Conservation (phyloP, 2,329 filamentous ascomycete species). For the Alternaria incomplexa region DNA sequence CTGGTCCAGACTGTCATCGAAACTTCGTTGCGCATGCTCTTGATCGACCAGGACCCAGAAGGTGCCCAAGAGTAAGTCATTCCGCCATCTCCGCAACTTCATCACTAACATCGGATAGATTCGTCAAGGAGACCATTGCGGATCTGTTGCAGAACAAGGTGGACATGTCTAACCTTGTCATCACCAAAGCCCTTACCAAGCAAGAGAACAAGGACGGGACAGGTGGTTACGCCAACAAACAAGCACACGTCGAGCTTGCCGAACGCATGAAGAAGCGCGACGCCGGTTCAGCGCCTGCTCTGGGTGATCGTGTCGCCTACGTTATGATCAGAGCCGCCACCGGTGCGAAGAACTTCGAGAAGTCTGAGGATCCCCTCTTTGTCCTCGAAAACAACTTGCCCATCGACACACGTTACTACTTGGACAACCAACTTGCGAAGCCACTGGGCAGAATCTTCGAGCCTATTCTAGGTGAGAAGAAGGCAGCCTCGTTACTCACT, state of each 20-base stretch:
- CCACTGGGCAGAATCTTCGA: slow-evolving; percentile 95
- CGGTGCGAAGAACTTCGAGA: slow-evolving; percentile 94
- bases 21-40: slow-evolving; percentile 91
- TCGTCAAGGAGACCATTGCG: slow-evolving; percentile 94
- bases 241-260: slow-evolving; percentile 94
- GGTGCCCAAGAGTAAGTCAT: slow-evolving; percentile 86
- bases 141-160: slow-evolving; percentile 96
- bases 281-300: slow-evolving; percentile 85
- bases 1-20: slow-evolving; percentile 97
- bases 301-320: slow-evolving; percentile 96
- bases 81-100: slow-evolving; percentile 27
- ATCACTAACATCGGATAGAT: slow-evolving; percentile 62
- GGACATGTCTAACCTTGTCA: slow-evolving; percentile 99
- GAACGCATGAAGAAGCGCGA: slow-evolving; percentile 98
- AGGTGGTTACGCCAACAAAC: slow-evolving; percentile 78
- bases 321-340: slow-evolving; percentile 93
- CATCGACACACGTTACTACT: slow-evolving; percentile 97
- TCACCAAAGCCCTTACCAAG: slow-evolving; percentile 95
- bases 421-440: slow-evolving; percentile 97
- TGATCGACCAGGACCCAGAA: slow-evolving; percentile 89
- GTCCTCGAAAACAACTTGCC: slow-evolving; percentile 97
- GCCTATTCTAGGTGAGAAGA: slow-evolving; percentile 92
- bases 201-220: slow-evolving; percentile 43
- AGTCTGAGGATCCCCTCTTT: slow-evolving; percentile 95
- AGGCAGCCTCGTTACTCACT: slow-evolving; percentile 82